A percentile compares a stretch with the other conserved stretches of the same genome.
Evolutionary conservation across 345 rosid genomes (phyloP).

Genomic region (Eucalyptus urophylla): DNA sequence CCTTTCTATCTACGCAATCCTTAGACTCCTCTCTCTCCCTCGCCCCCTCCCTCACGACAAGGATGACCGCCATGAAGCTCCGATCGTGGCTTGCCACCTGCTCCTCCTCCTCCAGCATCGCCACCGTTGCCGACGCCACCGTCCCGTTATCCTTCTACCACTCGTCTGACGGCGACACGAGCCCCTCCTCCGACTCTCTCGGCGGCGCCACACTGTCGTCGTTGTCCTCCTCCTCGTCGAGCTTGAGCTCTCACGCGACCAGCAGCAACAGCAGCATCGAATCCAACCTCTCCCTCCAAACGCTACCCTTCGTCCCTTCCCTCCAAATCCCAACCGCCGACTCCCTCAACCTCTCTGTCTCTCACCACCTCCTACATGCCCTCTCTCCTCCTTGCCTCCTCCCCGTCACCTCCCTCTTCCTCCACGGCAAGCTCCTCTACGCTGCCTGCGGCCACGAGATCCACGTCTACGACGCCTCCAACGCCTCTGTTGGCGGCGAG

Average conservation of each 20-base stretch:
- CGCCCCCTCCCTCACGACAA: too few relatives aligned
- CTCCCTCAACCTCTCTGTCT: slow-evolving; percentile 17
- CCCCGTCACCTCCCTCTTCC: slow-evolving; percentile 55
- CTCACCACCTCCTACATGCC: slow-evolving; percentile 16
- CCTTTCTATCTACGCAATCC: background rate
- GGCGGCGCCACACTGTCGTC: slow-evolving; percentile 8
- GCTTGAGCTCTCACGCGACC: slow-evolving; percentile 1
- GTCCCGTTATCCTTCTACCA: background rate
- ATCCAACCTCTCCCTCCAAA: slow-evolving; percentile 62
- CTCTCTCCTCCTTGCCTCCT: slow-evolving; percentile 18
- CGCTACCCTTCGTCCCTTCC: slow-evolving; percentile 61
- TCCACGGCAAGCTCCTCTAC: slow-evolving; percentile 38
- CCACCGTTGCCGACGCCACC: background rate
- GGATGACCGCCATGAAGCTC: slow-evolving; percentile 18
- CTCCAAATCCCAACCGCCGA: slow-evolving; percentile 43
- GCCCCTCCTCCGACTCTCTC: background rate
- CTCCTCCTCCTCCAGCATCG: background rate
- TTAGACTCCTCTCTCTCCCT: background rate
- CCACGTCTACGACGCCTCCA: slow-evolving; percentile 45
- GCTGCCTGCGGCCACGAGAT: slow-evolving; percentile 51
- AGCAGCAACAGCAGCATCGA: slow-evolving; percentile 41
- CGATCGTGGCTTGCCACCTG: slow-evolving; percentile 25
- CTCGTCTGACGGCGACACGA: slow-evolving; percentile 1
- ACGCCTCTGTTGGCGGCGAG: slow-evolving; percentile 15
- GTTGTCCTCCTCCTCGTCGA: background rate